Evolutionary conservation across 345 rosid species (phyloP).

Genomic region (Adansonia digitata): DNA sequence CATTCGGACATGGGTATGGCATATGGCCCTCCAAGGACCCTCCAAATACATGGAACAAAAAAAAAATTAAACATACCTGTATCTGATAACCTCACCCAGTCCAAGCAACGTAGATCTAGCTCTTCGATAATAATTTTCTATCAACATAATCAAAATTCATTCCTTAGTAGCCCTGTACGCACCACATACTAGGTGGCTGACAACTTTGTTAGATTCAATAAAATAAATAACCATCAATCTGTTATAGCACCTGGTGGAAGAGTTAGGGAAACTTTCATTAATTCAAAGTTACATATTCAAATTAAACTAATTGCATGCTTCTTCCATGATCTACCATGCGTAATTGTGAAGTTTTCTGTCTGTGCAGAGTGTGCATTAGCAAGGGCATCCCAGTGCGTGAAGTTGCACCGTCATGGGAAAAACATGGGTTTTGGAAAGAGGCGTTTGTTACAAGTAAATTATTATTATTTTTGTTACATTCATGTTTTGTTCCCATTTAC

Average conservation of each 20-base stretch:
- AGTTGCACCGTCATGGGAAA: conserved; percentile 65
- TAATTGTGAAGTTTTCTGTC: conserved; percentile 4
- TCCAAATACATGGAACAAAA: too few relatives aligned
- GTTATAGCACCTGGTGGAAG: background rate
- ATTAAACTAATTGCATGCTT: conserved; percentile 1
- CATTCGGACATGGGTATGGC: too few relatives aligned
- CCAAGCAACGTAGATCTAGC: too few relatives aligned
- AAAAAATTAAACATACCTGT: too few relatives aligned
- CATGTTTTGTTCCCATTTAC: background rate
- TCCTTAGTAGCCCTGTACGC: background rate
- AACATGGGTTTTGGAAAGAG: conserved; percentile 57
- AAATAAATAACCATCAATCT: background rate
- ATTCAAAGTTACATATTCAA: background rate
- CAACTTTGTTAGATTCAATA: background rate
- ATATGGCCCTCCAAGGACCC: too few relatives aligned
- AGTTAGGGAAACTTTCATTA: background rate
- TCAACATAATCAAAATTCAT: too few relatives aligned
- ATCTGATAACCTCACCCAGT: too few relatives aligned
- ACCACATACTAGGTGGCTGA: background rate
- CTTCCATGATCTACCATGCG: background rate
- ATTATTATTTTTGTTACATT: background rate
- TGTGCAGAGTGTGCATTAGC: conserved; percentile 45
- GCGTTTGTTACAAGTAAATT: conserved; percentile 67
- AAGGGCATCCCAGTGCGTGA: conserved; percentile 58
- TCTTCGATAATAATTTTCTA: too few relatives aligned